Evolutionary conservation across 2,329 filamentous ascomycete species (phyloP).

Genomic region (Penicillium olsonii): DNA sequence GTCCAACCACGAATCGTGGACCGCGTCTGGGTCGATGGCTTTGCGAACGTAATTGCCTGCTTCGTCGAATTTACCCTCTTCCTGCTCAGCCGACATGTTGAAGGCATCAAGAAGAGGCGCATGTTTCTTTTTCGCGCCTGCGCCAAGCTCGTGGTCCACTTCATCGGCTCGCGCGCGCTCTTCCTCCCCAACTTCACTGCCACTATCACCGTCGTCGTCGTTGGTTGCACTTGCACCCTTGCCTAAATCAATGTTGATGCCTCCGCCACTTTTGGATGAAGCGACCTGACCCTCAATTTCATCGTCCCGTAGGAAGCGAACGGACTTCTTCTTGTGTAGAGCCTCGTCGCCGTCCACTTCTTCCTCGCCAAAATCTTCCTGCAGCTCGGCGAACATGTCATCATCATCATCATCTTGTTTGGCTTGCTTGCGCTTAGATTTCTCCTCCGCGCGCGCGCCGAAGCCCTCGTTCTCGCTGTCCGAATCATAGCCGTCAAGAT

Average conservation of each 20-base stretch:
- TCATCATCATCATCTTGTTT: slow-evolving; percentile 46
- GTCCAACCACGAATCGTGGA: slow-evolving; percentile 90
- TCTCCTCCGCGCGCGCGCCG: slow-evolving; percentile 68
- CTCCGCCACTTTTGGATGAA: slow-evolving; percentile 71
- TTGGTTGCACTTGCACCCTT: slow-evolving; percentile 56
- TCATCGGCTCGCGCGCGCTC: slow-evolving; percentile 70
- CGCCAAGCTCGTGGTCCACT: slow-evolving; percentile 84
- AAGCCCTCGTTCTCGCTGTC: slow-evolving; percentile 92
- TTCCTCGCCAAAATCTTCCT: slow-evolving; percentile 60
- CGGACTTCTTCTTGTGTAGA: slow-evolving; percentile 61
- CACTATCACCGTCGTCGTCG: slow-evolving; percentile 62
- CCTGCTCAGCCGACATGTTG: slow-evolving; percentile 86
- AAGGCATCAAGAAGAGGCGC: slow-evolving; percentile 95
- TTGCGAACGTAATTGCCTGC: slow-evolving; percentile 89
- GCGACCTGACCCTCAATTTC: slow-evolving; percentile 80
- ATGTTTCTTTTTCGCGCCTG: slow-evolving; percentile 86
- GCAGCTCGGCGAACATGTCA: slow-evolving; percentile 81
- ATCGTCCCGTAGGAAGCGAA: slow-evolving; percentile 60
- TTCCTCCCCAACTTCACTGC: slow-evolving; percentile 65
- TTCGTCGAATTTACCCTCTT: slow-evolving; percentile 91
- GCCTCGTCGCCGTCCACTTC: slow-evolving; percentile 54
- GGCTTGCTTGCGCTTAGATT: slow-evolving; percentile 43
- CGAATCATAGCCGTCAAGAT: slow-evolving; percentile 94
- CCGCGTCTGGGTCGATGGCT: slow-evolving; percentile 81
- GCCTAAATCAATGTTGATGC: slow-evolving; percentile 59